phyloP scores from a whole-genome alignment of 129 eudicot genomes.

The Glebionis coronaria region DNA sequence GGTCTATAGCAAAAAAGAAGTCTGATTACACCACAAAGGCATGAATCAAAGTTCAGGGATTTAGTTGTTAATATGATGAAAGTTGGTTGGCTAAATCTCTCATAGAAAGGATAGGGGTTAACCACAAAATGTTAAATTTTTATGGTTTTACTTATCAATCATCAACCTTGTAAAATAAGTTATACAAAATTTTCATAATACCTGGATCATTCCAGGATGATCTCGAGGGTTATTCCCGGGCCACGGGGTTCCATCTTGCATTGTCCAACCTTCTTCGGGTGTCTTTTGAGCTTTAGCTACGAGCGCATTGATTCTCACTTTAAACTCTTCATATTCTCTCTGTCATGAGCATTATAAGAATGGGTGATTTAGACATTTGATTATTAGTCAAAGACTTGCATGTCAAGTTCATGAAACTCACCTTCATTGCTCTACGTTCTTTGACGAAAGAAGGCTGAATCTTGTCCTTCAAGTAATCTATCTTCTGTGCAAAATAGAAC shows the following conservation, averaged over 20 bases:
- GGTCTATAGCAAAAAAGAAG: too few relatives aligned
- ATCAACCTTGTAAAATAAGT: too few relatives aligned
- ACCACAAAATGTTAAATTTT: too few relatives aligned
- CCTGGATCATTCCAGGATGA: constrained; percentile 98
- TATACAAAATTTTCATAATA: constrained; percentile 10
- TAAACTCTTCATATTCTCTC: constrained; percentile 84
- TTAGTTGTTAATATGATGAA: too few relatives aligned
- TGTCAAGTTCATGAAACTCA: constrained; percentile 14
- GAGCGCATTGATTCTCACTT: constrained; percentile 69
- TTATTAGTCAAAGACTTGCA: background rate
- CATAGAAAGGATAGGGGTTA: too few relatives aligned
- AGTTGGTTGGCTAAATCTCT: too few relatives aligned
- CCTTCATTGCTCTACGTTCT: constrained; percentile 92
- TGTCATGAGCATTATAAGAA: constrained; percentile 25
- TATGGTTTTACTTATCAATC: too few relatives aligned
- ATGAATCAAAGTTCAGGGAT: too few relatives aligned
- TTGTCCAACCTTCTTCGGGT: constrained; percentile 97
- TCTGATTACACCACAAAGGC: too few relatives aligned
- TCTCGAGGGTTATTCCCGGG: constrained; percentile 90
- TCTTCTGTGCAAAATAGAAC: constrained; percentile 84
- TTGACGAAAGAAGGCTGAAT: constrained; percentile 88
- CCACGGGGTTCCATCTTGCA: constrained; percentile 93
- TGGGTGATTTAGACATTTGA: background rate
- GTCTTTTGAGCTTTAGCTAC: constrained; percentile 77
- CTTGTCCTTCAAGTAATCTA: constrained; percentile 85